A percentile compares a stretch with the other conserved stretches of the same genome.
Evolutionary conservation across 2,329 filamentous ascomycete genomes (phyloP).

Genomic region (Westerdykella sp.): DNA sequence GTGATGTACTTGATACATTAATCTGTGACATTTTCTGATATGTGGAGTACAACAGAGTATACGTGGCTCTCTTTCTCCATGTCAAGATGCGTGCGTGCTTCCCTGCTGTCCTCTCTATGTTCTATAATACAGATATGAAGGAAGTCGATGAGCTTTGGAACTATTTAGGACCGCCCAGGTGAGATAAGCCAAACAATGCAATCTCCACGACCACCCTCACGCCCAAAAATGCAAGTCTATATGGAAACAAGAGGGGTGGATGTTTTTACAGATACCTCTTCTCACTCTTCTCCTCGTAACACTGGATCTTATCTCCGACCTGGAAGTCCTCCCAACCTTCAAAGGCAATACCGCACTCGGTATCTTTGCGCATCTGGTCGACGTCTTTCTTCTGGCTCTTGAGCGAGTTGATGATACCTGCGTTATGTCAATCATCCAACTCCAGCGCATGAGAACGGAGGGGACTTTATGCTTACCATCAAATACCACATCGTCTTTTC

Average conservation of each 20-base stretch:
- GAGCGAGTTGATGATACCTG: slow-evolving; percentile 72
- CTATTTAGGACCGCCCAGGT: too few species aligned
- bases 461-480: slow-evolving; percentile 60
- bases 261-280: slow-evolving; percentile 51
- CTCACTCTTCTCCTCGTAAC: slow-evolving; percentile 72
- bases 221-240: too few species aligned
- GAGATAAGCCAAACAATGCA: too few species aligned
- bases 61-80: too few species aligned
- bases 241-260: neutral
- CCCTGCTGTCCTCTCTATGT: too few species aligned
- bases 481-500: slow-evolving; percentile 64
- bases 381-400: slow-evolving; percentile 94
- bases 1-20: too few species aligned
- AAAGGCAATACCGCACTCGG: slow-evolving; percentile 89
- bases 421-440: slow-evolving; percentile 3
- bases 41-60: too few species aligned
- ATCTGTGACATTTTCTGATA: too few species aligned
- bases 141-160: too few species aligned
- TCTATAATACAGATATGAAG: too few species aligned
- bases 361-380: slow-evolving; percentile 79
- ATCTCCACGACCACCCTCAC: too few species aligned
- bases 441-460: neutral
- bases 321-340: slow-evolving; percentile 71
- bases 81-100: too few species aligned
- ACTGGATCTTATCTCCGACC: slow-evolving; percentile 79